Base-by-base conservation (phyloP, 2,329 filamentous ascomycete genomes). In the Aspergillus sclerotialis region DNA sequence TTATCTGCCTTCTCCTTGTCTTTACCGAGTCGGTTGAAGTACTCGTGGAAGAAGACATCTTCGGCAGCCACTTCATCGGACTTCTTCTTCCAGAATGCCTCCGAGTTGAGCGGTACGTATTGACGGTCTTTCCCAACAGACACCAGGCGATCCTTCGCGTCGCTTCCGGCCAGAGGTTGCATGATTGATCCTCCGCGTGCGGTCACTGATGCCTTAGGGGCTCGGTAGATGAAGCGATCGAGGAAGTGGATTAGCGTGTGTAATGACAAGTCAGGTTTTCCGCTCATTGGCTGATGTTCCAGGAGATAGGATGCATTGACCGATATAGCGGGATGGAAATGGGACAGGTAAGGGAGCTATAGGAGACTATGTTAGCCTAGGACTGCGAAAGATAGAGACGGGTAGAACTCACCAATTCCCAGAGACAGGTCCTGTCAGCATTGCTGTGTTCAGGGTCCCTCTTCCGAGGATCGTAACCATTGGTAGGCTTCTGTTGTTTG, bases 221-320 rank as follows among this genome's bases (percentile, higher is more conserved):
- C 94, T 48, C 86, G 82, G 72, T 96, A 98, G n/a, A 94, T 87
- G 61, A 98, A 98, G 49, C 93, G 89, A 64, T 98, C 92, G 38
- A 98, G 72, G 72, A 98, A 98, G 60, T 93, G 84, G 53, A 92
- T 92, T 31, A 98, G 75, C 2, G 86, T 92, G 60, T 96, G 90
- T 38, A 87, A 81, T 11, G 84, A 82, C 33, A 95, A 72, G 50
- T 98, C 92, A 0, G 92, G 89, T 61, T 96, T 96, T 43, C 84
- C 78, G 40, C 85, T 81, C 60, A 86, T 80, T 33, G 78, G 73
- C 45, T 81, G 75, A 39, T 79, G 76, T 32, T 75, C 69, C 7
- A 94, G 63, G 25, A 96, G 66, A 37, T 80, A 78, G 11, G 73
- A 69, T 1, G 90, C 88, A 54, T 88, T 90, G 4, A 95, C 76